Conservation (phyloP, 1,284 basidiomycete species). For the Gomphus sp. region DNA sequence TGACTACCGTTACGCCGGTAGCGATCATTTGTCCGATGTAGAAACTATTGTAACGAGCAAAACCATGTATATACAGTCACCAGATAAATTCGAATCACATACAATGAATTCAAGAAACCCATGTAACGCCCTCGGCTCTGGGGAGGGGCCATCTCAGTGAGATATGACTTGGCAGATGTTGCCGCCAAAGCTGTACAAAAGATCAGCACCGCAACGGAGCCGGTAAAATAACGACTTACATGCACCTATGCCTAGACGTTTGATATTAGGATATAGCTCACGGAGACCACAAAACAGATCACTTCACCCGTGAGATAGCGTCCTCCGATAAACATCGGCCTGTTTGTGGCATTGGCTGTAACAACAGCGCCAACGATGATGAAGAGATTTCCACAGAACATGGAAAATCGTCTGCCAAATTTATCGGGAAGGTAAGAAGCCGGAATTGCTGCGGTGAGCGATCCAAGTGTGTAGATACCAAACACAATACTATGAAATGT, state of each 20-base stretch:
- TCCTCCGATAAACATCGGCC: conserved; percentile 38
- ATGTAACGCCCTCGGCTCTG: conserved; percentile 43
- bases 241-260: conserved; percentile 3
- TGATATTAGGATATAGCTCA: not conserved
- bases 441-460: conserved; percentile 34
- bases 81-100: no score
- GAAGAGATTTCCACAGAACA: conserved; percentile 40
- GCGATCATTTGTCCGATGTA: conserved; percentile 46
- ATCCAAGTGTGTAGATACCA: conserved; percentile 42
- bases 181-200: conserved; percentile 37
- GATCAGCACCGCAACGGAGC: conserved; percentile 17
- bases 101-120: conserved; percentile 26
- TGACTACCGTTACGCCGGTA: conserved; percentile 43
- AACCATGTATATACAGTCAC: no score
- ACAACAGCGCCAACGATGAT: conserved; percentile 37
- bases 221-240: conserved; percentile 8
- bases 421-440: conserved; percentile 42
- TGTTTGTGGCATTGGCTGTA: conserved; percentile 35
- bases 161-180: conserved; percentile 39
- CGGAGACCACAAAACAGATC: not conserved
- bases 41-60: conserved; percentile 24
- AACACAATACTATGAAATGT: conserved; percentile 34
- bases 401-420: conserved; percentile 42
- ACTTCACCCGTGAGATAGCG: conserved; percentile 37
- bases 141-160: conserved; percentile 43